Percentiles rank a stretch among this genome's conserved stretches.
Evolutionary conservation across 345 rosid species (phyloP).

Genomic region (Schrenkiella parvula): DNA sequence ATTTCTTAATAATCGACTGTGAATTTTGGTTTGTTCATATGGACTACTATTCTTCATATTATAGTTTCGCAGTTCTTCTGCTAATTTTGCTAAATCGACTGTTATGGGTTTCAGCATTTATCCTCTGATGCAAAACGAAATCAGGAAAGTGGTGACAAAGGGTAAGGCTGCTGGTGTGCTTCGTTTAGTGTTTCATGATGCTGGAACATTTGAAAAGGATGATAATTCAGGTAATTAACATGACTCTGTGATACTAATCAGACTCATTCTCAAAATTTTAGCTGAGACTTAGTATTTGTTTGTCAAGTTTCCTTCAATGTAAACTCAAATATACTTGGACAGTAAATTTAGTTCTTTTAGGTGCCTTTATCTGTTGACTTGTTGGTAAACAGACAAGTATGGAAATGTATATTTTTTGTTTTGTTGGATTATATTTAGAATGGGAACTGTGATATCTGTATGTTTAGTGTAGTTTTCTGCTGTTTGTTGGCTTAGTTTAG

Average conservation of each 20-base stretch:
- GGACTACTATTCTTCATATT: background rate
- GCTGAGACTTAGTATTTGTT: background rate
- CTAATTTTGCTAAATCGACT: background rate
- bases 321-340: background rate
- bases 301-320: background rate
- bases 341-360: background rate
- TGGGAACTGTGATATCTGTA: background rate
- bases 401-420: background rate
- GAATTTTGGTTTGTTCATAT: background rate
- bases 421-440: background rate
- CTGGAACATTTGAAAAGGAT: conserved; percentile 75
- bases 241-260: background rate
- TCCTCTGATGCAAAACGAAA: conserved; percentile 45
- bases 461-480: no score
- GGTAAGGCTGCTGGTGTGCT: conserved; percentile 96
- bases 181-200: conserved; percentile 96
- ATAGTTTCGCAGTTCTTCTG: background rate
- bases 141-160: conserved; percentile 67
- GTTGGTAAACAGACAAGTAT: background rate
- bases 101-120: conserved; percentile 22
- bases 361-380: background rate
- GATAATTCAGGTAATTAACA: conserved; percentile 48
- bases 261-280: background rate
- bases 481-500: background rate
- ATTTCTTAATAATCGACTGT: background rate